These are phyloP conservation scores for Albizia julibrissin DNA, from an alignment of 306 rosid genomes.

Conservation along the genomic window DNA sequence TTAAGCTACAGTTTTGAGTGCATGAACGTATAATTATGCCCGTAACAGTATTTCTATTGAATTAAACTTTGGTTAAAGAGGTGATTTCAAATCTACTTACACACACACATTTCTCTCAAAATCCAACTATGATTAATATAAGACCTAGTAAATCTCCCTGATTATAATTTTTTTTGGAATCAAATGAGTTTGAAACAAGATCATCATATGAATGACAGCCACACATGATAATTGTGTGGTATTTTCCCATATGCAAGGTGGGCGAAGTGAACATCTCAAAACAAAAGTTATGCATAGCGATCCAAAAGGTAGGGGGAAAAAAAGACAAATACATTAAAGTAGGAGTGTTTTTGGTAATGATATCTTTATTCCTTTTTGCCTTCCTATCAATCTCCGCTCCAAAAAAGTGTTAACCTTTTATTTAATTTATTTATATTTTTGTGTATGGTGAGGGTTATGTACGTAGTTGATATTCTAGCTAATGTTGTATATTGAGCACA, in stretches of 20 bases:
- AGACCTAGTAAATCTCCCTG: neutral
- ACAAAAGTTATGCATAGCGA: constrained; percentile 21
- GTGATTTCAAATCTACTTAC: neutral
- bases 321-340: constrained; percentile 7
- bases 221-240: constrained; percentile 4
- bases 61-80: neutral
- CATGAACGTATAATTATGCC: neutral
- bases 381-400: constrained; percentile 18
- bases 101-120: neutral
- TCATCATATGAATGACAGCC: constrained; percentile 26
- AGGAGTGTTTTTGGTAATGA: constrained; percentile 14
- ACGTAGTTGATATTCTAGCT: neutral
- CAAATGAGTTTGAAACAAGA: neutral
- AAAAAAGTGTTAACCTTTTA: constrained; percentile 23
- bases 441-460: constrained; percentile 8
- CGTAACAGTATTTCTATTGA: neutral
- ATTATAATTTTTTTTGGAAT: neutral
- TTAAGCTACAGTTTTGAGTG: neutral
- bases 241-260: constrained; percentile 34
- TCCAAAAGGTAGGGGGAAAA: neutral
- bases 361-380: neutral
- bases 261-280: constrained; percentile 33
- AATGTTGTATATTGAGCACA: neutral
- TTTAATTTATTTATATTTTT: neutral
- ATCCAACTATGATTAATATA: neutral